phyloP scores from a whole-genome alignment of 805 yeast genomes.

The Kluyveromyces wickerhamii region DNA sequence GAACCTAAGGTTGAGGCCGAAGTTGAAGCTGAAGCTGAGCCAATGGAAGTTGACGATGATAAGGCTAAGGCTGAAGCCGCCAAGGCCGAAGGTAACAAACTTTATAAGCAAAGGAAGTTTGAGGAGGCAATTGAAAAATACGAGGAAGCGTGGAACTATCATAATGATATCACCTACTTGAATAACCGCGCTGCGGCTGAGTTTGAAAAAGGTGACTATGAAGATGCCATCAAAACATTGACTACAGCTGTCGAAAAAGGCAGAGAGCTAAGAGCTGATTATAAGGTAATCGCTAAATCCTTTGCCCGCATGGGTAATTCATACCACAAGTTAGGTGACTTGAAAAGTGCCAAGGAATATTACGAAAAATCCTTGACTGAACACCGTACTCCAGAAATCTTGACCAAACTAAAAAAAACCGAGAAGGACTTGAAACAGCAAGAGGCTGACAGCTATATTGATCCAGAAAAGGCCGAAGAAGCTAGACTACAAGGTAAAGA shows the following conservation, averaged over 20 bases:
- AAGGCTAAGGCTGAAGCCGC: slow-evolving; percentile 55
- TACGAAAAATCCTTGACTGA: slow-evolving; percentile 92
- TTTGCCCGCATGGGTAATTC: slow-evolving; percentile 85
- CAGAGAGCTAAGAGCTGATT: slow-evolving; percentile 84
- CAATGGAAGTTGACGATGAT: slow-evolving; percentile 27
- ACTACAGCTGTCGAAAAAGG: slow-evolving; percentile 81
- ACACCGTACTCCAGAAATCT: slow-evolving; percentile 91
- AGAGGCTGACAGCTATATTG: slow-evolving; percentile 72
- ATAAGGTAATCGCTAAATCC: slow-evolving; percentile 84
- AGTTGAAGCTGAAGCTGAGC: slow-evolving; percentile 22
- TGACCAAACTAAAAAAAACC: slow-evolving; percentile 76
- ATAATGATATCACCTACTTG: slow-evolving; percentile 82
- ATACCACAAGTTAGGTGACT: slow-evolving; percentile 67
- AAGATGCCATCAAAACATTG: slow-evolving; percentile 75
- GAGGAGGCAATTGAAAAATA: slow-evolving; percentile 88
- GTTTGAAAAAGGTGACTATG: slow-evolving; percentile 89
- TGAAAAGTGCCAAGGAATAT: slow-evolving; percentile 61
- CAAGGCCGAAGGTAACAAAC: slow-evolving; percentile 78
- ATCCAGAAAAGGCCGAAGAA: slow-evolving; percentile 90
- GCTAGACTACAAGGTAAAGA: slow-evolving; percentile 92
- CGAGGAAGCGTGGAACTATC: slow-evolving; percentile 74
- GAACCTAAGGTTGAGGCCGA: slow-evolving; percentile 21
- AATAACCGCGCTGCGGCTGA: slow-evolving; percentile 98
- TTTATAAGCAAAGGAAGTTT: slow-evolving; percentile 80
- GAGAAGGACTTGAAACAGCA: slow-evolving; percentile 77